Evolutionary conservation across 352 stramenopile genomes (phyloP).

Genomic region (Phytophthora macrochlamydospora): DNA sequence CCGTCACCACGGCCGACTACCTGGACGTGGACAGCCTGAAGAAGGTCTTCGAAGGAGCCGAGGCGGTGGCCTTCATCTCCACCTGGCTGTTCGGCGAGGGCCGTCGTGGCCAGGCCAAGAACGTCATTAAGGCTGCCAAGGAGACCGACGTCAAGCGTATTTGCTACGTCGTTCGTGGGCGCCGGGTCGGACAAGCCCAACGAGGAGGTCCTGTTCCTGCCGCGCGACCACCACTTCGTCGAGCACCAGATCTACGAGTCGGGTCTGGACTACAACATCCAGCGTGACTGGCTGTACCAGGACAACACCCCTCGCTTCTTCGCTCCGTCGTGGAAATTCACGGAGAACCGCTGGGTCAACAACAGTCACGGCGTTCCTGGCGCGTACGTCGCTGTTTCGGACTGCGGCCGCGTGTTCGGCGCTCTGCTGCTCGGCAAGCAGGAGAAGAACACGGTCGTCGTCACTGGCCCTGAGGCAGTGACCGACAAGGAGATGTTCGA

Average conservation of each 20-base stretch:
- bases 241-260: slow-evolving; percentile 14
- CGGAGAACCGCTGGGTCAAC: slow-evolving; percentile 8
- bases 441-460: slow-evolving; percentile 30
- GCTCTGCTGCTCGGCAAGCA: slow-evolving; percentile 25
- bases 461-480: slow-evolving; percentile 25
- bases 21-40: slow-evolving; percentile 11
- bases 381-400: slow-evolving; percentile 11
- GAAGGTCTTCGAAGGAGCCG: slow-evolving; percentile 13
- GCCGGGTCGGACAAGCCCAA: slow-evolving; percentile 3
- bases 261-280: slow-evolving; percentile 16
- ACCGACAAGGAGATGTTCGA: slow-evolving; percentile 34
- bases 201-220: slow-evolving; percentile 11
- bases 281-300: slow-evolving; percentile 11
- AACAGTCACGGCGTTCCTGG: slow-evolving; percentile 12
- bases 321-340: slow-evolving; percentile 16
- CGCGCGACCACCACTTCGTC: slow-evolving; percentile 9
- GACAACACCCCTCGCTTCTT: slow-evolving; percentile 13
- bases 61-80: slow-evolving; percentile 14
- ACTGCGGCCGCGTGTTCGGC: slow-evolving; percentile 23
- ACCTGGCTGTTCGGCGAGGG: slow-evolving; percentile 14
- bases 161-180: slow-evolving; percentile 10
- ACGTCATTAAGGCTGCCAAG: slow-evolving; percentile 12
- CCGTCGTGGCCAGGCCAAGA: slow-evolving; percentile 8
- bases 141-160: slow-evolving; percentile 10
- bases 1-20: slow-evolving; percentile 7